Evolutionary conservation across 164 flowering plant genomes (phyloP), one percentile per base, ranked within the genome.

Genomic region (Vitis riparia): DNA sequence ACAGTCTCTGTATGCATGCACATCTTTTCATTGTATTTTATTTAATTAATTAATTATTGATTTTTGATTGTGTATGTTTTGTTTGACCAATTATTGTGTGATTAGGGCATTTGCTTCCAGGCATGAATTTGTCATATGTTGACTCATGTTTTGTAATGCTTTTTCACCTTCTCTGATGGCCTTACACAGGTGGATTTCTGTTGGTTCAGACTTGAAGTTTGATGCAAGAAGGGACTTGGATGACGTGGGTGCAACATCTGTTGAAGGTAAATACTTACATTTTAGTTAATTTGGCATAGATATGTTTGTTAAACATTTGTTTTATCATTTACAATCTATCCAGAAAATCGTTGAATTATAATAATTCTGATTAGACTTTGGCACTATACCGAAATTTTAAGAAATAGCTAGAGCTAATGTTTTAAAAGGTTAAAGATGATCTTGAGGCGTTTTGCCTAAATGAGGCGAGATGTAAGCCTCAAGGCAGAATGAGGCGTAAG

Each of bases 211-310:
- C 80, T 82, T 95, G 74, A 92, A 95, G 82, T 91, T 83, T 74
- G 99, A 95, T 83, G 94, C 99, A 69, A 80, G 96, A 72, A 85
- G 99, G 83, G 99, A 95, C 82, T 85, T 95, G 80, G 97, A 92
- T 81, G 99, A 95, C 71, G 96, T 90, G 13, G 98, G 98, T 75
- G 96, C 97, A 53, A 57, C 65, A 2, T 74, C 84, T 63, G 69
- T 91, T 77, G 87, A 89, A 90, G 98, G 98, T 94, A 83, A 59
- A 52, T 48, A 17, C 47, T 44, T 62, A 10, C n/a, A 58, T 16
- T 6, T 55, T 32, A 23, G 48, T 48, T 15, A 37, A 17, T 2
- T 32, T 58, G 64, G 50, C 13, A 51, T 14, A 51, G 10, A 14
- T 60, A 37, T 16, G 2, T 19, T 58, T 48, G 29, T 2, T 11